Base-by-base conservation (phyloP, 1,284 basidiomycete species). In the Schizophyllum amplum region DNA sequence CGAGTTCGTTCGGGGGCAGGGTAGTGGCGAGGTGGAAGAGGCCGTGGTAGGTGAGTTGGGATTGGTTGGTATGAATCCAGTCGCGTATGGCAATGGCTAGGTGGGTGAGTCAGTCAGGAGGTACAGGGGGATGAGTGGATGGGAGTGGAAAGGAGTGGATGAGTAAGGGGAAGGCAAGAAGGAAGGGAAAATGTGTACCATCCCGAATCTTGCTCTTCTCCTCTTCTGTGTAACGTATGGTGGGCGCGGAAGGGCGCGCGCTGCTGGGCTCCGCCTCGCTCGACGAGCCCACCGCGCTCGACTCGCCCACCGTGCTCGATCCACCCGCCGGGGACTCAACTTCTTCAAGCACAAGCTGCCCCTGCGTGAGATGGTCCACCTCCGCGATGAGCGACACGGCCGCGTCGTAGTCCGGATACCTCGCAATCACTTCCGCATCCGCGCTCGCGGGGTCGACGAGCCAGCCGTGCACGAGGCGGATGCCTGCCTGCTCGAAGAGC, bases 381-480 rank as follows among this genome's bases (percentile, higher is more conserved):
- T 86, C 86, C 0, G 85, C 92, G 53, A 94, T 84, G 21, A 85
- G 69, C 54, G 82, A 84, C 1, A 89, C 81, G 0, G 89, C 85
- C 17, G 70, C 79, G 64, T 90, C 86, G 56, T 90, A 90, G 67
- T 90, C 87, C 51, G 73, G 73, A 13, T 75, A 72, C 27, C 71
- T 74, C 24, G 73, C 67, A 53, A 94, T 68, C 0, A 82, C 81
- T 1, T 67, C 64, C 23, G 80, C 81, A 64, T 90, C 87, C 0
- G 74, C 68, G 53, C 83, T 83, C 0, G 79, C 76, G 0, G 87
- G 85, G 64, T 96, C 91, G 6, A 87, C 87, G n/a, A 96, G 77
- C 94, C 94, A 96, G 1, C 94, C 94, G 62, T 96, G 93, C 0
- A 94, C 83, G 52, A 96, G 83, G 13, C 81, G 75, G 51, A 96